A percentile compares a stretch with the other conserved stretches of the same genome.
Conservation (phyloP, 164 flowering plant species). For the Dillenia turbinata region DNA sequence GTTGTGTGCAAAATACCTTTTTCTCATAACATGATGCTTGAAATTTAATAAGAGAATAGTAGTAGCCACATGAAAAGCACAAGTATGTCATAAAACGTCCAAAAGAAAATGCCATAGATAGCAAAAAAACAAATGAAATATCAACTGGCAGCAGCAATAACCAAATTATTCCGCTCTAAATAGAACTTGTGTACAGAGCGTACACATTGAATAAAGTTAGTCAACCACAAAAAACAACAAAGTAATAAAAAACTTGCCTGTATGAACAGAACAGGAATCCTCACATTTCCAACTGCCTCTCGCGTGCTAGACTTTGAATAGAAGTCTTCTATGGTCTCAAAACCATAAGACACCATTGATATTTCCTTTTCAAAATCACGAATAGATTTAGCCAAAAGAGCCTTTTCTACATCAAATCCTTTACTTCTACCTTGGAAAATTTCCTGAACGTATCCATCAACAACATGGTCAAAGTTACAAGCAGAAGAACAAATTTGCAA, state of each 20-base stretch:
- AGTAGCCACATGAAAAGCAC: too few species aligned
- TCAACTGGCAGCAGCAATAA: too few species aligned
- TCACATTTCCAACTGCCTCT: conserved; percentile 53
- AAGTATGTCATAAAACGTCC: too few species aligned
- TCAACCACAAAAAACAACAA: too few species aligned
- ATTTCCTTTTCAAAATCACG: conserved; percentile 84
- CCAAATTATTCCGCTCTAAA: too few species aligned
- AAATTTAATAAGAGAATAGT: too few species aligned
- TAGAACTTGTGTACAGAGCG: too few species aligned
- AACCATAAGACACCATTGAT: conserved; percentile 85
- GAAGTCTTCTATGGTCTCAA: conserved; percentile 67
- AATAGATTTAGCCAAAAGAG: conserved; percentile 58
- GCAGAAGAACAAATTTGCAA: neutral
- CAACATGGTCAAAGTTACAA: neutral
- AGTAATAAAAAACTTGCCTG: conserved; percentile 47
- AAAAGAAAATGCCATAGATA: too few species aligned
- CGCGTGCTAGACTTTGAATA: conserved; percentile 74
- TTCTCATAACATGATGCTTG: too few species aligned
- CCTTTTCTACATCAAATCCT: conserved; percentile 74
- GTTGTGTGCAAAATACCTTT: too few species aligned
- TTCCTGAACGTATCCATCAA: conserved; percentile 45
- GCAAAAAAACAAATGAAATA: too few species aligned
- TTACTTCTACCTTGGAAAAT: conserved; percentile 82
- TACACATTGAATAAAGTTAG: too few species aligned
- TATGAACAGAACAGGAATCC: conserved; percentile 88